Evolutionary conservation across 805 yeast genomes (phyloP).

Genomic region (Kazachstania martiniae): DNA sequence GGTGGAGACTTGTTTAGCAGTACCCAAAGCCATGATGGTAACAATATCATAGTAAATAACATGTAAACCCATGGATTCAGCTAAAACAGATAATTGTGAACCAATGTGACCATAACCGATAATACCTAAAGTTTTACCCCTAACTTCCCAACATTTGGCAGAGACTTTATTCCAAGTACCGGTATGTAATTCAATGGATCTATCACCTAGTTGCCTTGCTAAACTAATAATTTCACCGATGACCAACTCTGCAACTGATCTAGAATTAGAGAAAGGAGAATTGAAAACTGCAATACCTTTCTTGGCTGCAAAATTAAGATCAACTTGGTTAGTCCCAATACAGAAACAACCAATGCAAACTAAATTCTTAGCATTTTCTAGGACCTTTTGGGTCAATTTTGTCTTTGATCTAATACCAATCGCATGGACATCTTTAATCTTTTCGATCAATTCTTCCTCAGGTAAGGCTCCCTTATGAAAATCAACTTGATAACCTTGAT

Average conservation of each 20-base stretch:
- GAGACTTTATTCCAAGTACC: constrained; percentile 97
- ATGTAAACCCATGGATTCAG: constrained; percentile 96
- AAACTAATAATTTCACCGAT: constrained; percentile 88
- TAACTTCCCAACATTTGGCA: constrained; percentile 94
- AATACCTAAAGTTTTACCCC: constrained; percentile 96
- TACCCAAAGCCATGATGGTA: constrained; percentile 94
- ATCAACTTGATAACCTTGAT: constrained; percentile 96
- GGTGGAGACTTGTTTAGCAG: constrained; percentile 83
- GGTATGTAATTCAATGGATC: constrained; percentile 89
- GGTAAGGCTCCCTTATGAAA: constrained; percentile 80
- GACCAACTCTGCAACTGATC: constrained; percentile 96
- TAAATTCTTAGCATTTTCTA: constrained; percentile 80
- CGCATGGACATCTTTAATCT: constrained; percentile 88
- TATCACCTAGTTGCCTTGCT: constrained; percentile 94
- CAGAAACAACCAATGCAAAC: constrained; percentile 95
- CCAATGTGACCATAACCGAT: constrained; percentile 98
- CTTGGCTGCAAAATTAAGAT: constrained; percentile 81
- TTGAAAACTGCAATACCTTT: constrained; percentile 93
- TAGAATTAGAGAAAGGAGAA: constrained; percentile 96
- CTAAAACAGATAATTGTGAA: constrained; percentile 88
- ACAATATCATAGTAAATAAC: constrained; percentile 85
- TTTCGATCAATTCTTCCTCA: constrained; percentile 90
- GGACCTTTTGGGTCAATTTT: constrained; percentile 65
- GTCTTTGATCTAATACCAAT: constrained; percentile 98
- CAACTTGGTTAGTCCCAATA: constrained; percentile 98